Evolutionary conservation across 768 basidiomycete species (phyloP).

Genomic region (Tremella mesenterica): DNA sequence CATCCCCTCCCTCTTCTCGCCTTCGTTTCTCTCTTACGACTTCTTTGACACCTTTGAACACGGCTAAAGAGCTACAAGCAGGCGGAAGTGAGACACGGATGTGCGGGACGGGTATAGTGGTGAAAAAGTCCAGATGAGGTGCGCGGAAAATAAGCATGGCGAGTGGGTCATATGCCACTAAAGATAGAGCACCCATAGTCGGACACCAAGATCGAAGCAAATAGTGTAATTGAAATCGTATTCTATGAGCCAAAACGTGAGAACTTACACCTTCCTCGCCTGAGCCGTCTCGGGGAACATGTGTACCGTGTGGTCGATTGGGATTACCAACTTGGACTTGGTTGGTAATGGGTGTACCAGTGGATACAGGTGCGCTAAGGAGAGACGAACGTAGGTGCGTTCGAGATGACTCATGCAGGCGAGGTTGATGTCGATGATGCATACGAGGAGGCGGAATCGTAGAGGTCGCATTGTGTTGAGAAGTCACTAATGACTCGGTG

Average conservation of each 20-base stretch:
- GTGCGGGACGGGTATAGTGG: slow-evolving; percentile 17
- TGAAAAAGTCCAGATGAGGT: slow-evolving; percentile 28
- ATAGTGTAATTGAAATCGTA: slow-evolving; percentile 7
- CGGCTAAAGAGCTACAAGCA: slow-evolving; percentile 16
- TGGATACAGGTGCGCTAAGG: too few species aligned
- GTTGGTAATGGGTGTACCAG: too few species aligned
- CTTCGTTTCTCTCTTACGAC: slow-evolving; percentile 8
- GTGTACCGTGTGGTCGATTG: too few species aligned
- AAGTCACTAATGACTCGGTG: too few species aligned
- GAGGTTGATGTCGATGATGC: too few species aligned
- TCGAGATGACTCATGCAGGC: too few species aligned
- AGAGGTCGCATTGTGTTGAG: too few species aligned
- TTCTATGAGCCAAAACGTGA: slow-evolving; percentile 13
- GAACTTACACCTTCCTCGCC: neutral
- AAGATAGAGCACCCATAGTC: slow-evolving; percentile 23
- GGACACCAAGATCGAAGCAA: slow-evolving; percentile 21
- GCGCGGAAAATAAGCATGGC: slow-evolving; percentile 21
- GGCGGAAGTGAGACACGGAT: slow-evolving; percentile 32
- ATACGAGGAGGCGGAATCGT: too few species aligned
- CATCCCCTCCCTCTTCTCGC: neutral
- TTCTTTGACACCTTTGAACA: slow-evolving; percentile 29
- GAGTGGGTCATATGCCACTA: slow-evolving; percentile 28
- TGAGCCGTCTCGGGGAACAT: too few species aligned
- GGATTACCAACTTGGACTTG: too few species aligned
- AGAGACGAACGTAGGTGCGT: too few species aligned